Evolutionary conservation across 2,329 filamentous ascomycete genomes (phyloP).

Genomic region (Chalaropsis thielavioides): DNA sequence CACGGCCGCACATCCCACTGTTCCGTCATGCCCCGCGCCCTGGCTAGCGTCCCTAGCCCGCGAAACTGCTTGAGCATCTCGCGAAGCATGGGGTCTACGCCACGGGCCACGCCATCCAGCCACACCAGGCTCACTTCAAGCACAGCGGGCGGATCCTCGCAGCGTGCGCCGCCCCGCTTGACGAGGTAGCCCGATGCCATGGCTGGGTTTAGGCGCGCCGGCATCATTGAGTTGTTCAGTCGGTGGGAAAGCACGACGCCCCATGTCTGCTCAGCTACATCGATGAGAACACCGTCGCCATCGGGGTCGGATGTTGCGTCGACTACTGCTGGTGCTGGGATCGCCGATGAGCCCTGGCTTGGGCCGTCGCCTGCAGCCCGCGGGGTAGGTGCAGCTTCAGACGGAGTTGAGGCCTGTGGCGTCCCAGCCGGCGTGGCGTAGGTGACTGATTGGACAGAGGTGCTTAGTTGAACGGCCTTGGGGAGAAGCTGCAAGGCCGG

Average conservation of each 20-base stretch:
- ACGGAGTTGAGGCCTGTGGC: conserved; percentile 40
- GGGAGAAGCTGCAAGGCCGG: conserved; percentile 51
- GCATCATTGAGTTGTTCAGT: conserved; percentile 43
- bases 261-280: conserved; percentile 62
- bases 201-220: conserved; percentile 41
- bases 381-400: conserved; percentile 47
- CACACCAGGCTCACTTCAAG: conserved; percentile 53
- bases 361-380: conserved; percentile 44
- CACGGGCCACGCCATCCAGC: conserved; percentile 37
- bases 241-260: conserved; percentile 55
- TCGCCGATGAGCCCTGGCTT: conserved; percentile 34
- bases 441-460: conserved; percentile 22
- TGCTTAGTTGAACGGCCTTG: conserved; percentile 35
- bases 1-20: conserved; percentile 54
- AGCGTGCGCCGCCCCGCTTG: conserved; percentile 42
- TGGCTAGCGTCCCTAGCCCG: conserved; percentile 52
- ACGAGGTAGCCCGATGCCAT: conserved; percentile 52
- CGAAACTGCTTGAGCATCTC: conserved; percentile 59
- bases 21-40: conserved; percentile 48
- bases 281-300: conserved; percentile 53
- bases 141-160: conserved; percentile 43
- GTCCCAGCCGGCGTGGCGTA: conserved; percentile 55
- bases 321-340: conserved; percentile 24
- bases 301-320: conserved; percentile 34
- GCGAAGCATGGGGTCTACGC: conserved; percentile 49